Evolutionary conservation across 164 flowering plant species (phyloP).

Genomic region (Nelumbo lutea): DNA sequence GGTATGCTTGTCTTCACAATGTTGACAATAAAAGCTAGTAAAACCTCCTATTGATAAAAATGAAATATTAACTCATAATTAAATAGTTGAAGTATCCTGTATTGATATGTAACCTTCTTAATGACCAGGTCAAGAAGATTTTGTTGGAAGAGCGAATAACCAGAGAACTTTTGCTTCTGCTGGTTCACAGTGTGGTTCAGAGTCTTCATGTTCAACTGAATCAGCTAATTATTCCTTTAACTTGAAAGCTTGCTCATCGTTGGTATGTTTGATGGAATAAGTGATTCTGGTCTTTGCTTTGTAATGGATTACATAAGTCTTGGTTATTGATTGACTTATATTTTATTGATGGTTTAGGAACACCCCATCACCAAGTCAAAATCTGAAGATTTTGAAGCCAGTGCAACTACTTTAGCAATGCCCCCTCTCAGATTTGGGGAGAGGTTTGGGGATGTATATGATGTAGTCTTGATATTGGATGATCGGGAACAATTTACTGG

Average conservation of each 20-base stretch:
- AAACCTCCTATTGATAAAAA: neutral
- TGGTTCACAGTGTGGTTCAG: slow-evolving; percentile 14
- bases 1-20: slow-evolving; percentile 13
- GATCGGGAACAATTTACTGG: slow-evolving; percentile 77
- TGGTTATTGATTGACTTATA: slow-evolving; percentile 5
- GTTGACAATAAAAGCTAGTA: neutral
- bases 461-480: slow-evolving; percentile 81
- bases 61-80: neutral
- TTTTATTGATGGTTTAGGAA: slow-evolving; percentile 19
- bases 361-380: slow-evolving; percentile 18
- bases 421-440: slow-evolving; percentile 79
- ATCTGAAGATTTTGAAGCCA: slow-evolving; percentile 19
- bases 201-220: slow-evolving; percentile 20
- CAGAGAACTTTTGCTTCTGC: slow-evolving; percentile 9
- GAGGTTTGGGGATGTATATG: slow-evolving; percentile 73
- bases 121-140: slow-evolving; percentile 25
- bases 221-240: slow-evolving; percentile 23
- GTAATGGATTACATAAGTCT: neutral
- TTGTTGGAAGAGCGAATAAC: slow-evolving; percentile 6
- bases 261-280: slow-evolving; percentile 40
- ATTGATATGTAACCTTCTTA: neutral
- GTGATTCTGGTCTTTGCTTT: slow-evolving; percentile 1
- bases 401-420: slow-evolving; percentile 35
- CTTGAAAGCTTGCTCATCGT: slow-evolving; percentile 58
- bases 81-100: neutral